Evolutionary conservation across 805 yeast species (phyloP).

Genomic region (Kregervanrija delftensis): DNA sequence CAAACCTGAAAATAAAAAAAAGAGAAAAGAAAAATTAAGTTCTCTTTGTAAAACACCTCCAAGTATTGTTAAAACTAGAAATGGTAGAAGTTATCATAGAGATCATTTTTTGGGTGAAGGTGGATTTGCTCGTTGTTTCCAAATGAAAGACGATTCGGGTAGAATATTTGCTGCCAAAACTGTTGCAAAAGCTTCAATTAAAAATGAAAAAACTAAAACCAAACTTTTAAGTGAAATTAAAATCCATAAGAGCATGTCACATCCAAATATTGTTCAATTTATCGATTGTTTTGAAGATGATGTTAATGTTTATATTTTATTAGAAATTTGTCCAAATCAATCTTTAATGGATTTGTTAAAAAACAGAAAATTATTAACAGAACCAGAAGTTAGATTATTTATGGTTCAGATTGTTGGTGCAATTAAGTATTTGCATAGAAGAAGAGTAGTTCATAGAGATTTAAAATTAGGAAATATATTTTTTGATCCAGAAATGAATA

Average conservation of each 20-base stretch:
- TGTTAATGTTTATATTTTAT: constrained; percentile 82
- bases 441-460: constrained; percentile 93
- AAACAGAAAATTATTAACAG: constrained; percentile 75
- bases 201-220: constrained; percentile 80
- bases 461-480: constrained; percentile 93
- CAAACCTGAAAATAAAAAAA: constrained; percentile 35
- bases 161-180: constrained; percentile 92
- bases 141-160: constrained; percentile 87
- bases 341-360: constrained; percentile 89
- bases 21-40: constrained; percentile 83
- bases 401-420: constrained; percentile 95
- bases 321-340: constrained; percentile 94
- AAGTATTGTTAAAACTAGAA: constrained; percentile 77
- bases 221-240: constrained; percentile 89
- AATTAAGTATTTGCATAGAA: constrained; percentile 81
- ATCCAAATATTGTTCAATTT: constrained; percentile 85
- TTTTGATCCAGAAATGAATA: constrained; percentile 87
- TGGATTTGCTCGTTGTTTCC: constrained; percentile 98
- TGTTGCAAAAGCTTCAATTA: constrained; percentile 91
- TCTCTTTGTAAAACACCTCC: constrained; percentile 96
- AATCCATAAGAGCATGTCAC: constrained; percentile 85
- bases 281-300: constrained; percentile 97
- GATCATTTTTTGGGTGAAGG: constrained; percentile 95
- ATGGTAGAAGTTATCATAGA: constrained; percentile 83
- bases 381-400: constrained; percentile 85